These are phyloP conservation scores for Peziza echinospora DNA, from an alignment of 495 filamentous ascomycete genomes.

Conservation along the genomic window DNA sequence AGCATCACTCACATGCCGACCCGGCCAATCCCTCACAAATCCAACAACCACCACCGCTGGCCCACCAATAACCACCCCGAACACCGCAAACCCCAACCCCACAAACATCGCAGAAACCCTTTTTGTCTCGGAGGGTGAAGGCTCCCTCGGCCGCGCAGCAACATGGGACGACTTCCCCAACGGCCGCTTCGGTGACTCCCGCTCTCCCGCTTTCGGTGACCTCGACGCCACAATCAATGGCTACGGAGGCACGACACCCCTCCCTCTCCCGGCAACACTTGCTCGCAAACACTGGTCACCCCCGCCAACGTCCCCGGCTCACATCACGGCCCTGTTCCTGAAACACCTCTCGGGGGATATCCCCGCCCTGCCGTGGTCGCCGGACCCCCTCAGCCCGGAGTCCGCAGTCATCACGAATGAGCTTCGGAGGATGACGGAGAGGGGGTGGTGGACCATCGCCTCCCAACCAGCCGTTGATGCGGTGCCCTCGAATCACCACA, in stretches of 20 bases:
- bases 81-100: constrained; percentile 2
- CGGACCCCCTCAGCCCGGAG: constrained; percentile 60
- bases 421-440: constrained; percentile 51
- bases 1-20: constrained; percentile 1
- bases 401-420: constrained; percentile 54
- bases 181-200: constrained; percentile 85
- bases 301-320: constrained; percentile 40
- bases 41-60: neutral
- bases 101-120: constrained; percentile 24
- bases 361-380: constrained; percentile 72
- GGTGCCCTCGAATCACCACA: constrained; percentile 44
- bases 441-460: constrained; percentile 90
- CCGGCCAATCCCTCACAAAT: neutral
- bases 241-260: constrained; percentile 71
- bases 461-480: constrained; percentile 93
- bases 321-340: constrained; percentile 61
- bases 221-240: no score
- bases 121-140: constrained; percentile 79
- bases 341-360: constrained; percentile 56
- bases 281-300: constrained; percentile 70
- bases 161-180: constrained; percentile 99
- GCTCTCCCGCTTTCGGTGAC: constrained; percentile 77
- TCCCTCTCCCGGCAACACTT: constrained; percentile 58
- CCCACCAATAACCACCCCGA: constrained; percentile 2
- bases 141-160: constrained; percentile 76